A percentile compares a stretch with the other conserved stretches of the same genome.
These are phyloP conservation scores for Heimioporus sp. DNA, from an alignment of 768 basidiomycete genomes.

Conservation along the genomic window DNA sequence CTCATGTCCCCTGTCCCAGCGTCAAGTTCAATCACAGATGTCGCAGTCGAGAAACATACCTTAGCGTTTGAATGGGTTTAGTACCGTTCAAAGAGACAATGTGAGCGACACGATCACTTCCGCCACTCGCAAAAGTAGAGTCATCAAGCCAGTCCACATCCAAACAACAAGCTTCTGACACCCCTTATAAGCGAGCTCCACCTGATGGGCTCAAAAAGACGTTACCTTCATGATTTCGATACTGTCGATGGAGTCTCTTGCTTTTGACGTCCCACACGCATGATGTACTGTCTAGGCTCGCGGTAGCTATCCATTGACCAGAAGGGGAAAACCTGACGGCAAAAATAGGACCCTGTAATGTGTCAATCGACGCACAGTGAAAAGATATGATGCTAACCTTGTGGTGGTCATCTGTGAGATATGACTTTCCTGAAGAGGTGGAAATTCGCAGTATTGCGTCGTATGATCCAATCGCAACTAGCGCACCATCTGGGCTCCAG, in stretches of 20 bases:
- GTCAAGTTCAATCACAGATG: constrained; percentile 1
- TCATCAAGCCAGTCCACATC: constrained; percentile 81
- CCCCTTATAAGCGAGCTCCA: constrained; percentile 5
- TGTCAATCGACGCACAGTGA: constrained; percentile 15
- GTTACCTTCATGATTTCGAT: constrained; percentile 63
- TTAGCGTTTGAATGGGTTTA: constrained; percentile 58
- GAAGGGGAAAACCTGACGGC: constrained; percentile 72
- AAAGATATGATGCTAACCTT: constrained; percentile 42
- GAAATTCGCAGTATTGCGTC: constrained; percentile 71
- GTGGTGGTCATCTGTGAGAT: constrained; percentile 63
- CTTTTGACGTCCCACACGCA: constrained; percentile 77
- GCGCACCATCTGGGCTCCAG: constrained; percentile 72
- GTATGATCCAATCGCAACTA: constrained; percentile 77
- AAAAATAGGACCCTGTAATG: constrained; percentile 72
- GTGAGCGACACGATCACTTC: constrained; percentile 64
- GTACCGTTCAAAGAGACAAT: constrained; percentile 54
- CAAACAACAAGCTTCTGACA: constrained; percentile 64
- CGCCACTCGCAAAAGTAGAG: constrained; percentile 67
- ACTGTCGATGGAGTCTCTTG: constrained; percentile 61
- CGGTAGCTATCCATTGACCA: constrained; percentile 71
- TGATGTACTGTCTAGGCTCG: constrained; percentile 73
- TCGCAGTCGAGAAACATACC: constrained; percentile 40
- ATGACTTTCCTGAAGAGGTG: constrained; percentile 55
- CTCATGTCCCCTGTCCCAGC: constrained; percentile 56
- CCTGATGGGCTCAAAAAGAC: neutral